phyloP scores from a whole-genome alignment of 139 green algal species.

The Coccomyxa sp. region DNA sequence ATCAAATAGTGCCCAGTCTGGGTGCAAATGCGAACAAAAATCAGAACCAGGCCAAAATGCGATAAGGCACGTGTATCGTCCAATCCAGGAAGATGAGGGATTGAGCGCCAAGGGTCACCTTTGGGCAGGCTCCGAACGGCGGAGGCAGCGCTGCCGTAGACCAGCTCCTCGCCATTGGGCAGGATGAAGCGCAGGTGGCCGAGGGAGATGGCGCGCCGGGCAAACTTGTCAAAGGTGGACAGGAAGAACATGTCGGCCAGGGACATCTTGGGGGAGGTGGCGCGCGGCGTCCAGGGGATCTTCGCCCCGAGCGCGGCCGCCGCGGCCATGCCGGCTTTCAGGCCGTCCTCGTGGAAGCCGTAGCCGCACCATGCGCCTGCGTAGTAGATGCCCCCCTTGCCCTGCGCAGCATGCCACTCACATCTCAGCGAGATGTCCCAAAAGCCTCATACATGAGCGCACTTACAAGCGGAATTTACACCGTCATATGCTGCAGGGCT shows the following conservation, averaged over 20 bases:
- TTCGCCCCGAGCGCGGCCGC: conserved; percentile 32
- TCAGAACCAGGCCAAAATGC: no score
- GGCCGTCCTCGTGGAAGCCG: conserved; percentile 97
- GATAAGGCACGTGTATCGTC: no score
- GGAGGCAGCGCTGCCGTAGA: neutral
- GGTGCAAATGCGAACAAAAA: no score
- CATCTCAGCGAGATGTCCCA: neutral
- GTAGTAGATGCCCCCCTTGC: conserved; percentile 49
- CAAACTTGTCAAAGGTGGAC: conserved; percentile 56
- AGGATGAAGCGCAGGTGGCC: conserved; percentile 78
- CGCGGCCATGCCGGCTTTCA: conserved; percentile 65
- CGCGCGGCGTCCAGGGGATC: conserved; percentile 53
- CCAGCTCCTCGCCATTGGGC: conserved; percentile 71
- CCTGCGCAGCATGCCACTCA: conserved; percentile 29
- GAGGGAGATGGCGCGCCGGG: conserved; percentile 35
- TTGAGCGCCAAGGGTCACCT: no score
- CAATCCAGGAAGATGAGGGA: no score
- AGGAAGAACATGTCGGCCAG: conserved; percentile 28
- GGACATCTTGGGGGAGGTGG: conserved; percentile 60
- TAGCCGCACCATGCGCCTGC: conserved; percentile 83
- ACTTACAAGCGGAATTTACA: neutral
- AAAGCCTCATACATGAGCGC: neutral
- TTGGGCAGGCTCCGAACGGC: no score
- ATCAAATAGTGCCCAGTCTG: no score
- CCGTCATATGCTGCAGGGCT: neutral